A percentile compares a stretch with the other conserved stretches of the same genome.
These are phyloP conservation scores for Xylaria sp. DNA, from an alignment of 495 filamentous ascomycete genomes.

Conservation along the genomic window DNA sequence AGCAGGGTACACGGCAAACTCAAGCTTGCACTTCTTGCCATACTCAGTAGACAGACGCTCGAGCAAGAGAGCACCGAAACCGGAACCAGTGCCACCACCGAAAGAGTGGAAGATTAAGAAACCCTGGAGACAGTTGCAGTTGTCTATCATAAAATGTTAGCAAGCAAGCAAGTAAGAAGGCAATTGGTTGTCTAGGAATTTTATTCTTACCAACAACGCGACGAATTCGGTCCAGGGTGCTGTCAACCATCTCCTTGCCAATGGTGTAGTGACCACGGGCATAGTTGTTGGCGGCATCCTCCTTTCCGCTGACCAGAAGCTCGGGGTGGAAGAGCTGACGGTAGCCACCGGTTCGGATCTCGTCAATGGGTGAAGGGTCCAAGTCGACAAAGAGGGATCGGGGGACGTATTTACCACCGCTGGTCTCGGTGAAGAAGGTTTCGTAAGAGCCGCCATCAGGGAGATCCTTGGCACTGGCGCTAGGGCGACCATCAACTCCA, in stretches of 20 bases:
- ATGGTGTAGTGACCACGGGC: conserved; percentile 93
- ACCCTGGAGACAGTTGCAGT: conserved; percentile 88
- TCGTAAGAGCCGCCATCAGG: conserved; percentile 76
- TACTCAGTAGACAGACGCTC: conserved; percentile 90
- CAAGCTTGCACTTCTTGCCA: conserved; percentile 93
- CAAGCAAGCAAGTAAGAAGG: background rate
- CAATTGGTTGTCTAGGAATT: background rate
- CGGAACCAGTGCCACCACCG: conserved; percentile 89
- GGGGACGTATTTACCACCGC: conserved; percentile 86
- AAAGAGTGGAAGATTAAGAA: conserved; percentile 96
- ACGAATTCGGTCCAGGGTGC: conserved; percentile 83
- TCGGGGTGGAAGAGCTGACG: conserved; percentile 91
- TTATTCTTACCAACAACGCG: conserved; percentile 72
- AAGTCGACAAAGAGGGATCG: conserved; percentile 89
- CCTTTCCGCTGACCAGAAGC: conserved; percentile 86
- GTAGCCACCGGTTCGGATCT: conserved; percentile 84
- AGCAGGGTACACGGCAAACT: conserved; percentile 89
- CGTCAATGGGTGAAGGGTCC: conserved; percentile 90
- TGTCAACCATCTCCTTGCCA: conserved; percentile 88
- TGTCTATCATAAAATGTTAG: conserved; percentile 61
- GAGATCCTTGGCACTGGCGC: conserved; percentile 67
- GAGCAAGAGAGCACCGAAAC: conserved; percentile 85
- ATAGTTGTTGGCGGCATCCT: conserved; percentile 96
- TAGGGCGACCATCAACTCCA: conserved; percentile 72
- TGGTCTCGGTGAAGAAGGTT: conserved; percentile 91